phyloP scores from a whole-genome alignment of 2,329 filamentous ascomycete species.

The Claviceps sp. region DNA sequence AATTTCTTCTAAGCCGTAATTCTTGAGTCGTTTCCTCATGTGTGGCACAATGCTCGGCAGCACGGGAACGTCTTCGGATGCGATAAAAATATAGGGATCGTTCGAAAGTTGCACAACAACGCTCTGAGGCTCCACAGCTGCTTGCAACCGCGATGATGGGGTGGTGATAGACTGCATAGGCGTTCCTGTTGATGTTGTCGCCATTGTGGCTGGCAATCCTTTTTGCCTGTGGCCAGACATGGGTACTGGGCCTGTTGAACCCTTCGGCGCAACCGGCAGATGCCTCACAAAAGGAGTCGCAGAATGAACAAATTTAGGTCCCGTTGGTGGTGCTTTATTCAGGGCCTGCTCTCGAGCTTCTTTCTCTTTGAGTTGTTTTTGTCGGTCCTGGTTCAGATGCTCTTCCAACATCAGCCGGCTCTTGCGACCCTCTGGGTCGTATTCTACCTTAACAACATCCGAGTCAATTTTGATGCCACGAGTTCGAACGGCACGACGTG shows the following conservation, averaged over 20 bases:
- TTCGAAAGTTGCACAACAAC: slow-evolving; percentile 58
- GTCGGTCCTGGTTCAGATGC: slow-evolving; percentile 54
- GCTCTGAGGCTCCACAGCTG: slow-evolving; percentile 50
- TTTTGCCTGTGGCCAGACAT: slow-evolving; percentile 21
- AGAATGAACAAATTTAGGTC: slow-evolving; percentile 19
- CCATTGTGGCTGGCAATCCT: neutral
- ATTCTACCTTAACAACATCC: slow-evolving; percentile 65
- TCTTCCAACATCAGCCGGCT: slow-evolving; percentile 68
- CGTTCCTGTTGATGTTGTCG: neutral
- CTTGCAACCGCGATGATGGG: slow-evolving; percentile 18
- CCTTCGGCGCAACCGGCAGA: slow-evolving; percentile 76
- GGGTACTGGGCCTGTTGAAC: slow-evolving; percentile 46
- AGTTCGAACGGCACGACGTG: slow-evolving; percentile 63
- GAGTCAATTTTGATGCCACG: slow-evolving; percentile 70
- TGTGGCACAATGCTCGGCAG: slow-evolving; percentile 76
- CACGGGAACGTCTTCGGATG: slow-evolving; percentile 76
- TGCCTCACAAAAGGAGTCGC: slow-evolving; percentile 29
- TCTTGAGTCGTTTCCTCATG: slow-evolving; percentile 77
- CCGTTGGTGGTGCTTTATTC: slow-evolving; percentile 23
- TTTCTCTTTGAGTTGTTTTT: slow-evolving; percentile 36
- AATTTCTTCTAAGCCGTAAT: slow-evolving; percentile 69
- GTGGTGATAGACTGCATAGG: slow-evolving; percentile 18
- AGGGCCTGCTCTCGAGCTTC: slow-evolving; percentile 16
- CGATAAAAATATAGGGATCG: slow-evolving; percentile 82
- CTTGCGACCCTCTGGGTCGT: slow-evolving; percentile 76